Conservation (phyloP, 805 yeast genomes). For the Saccharomycopsis sp. region DNA sequence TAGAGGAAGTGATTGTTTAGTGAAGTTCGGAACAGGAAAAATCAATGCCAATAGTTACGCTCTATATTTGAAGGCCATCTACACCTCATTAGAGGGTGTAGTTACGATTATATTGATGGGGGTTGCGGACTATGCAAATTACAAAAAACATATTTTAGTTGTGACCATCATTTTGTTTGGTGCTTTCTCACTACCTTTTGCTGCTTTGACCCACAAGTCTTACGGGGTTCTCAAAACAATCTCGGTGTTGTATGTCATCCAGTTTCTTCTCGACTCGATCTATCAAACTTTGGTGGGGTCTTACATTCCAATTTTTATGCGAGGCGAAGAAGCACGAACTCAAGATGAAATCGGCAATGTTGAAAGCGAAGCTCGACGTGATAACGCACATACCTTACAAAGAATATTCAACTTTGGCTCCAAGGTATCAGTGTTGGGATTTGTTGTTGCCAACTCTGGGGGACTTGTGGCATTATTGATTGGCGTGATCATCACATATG, state of each 20-base stretch:
- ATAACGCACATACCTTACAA: slow-evolving; percentile 26
- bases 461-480: slow-evolving; percentile 33
- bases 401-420: slow-evolving; percentile 26
- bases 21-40: slow-evolving; percentile 30
- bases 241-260: slow-evolving; percentile 30
- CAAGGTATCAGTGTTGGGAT: slow-evolving; percentile 33
- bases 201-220: slow-evolving; percentile 25
- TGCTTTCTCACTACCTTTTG: slow-evolving; percentile 32
- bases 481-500: slow-evolving; percentile 33
- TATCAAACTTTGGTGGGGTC: slow-evolving; percentile 36
- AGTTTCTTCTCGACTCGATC: slow-evolving; percentile 28
- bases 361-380: neutral
- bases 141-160: slow-evolving; percentile 31
- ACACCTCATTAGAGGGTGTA: slow-evolving; percentile 34
- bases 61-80: slow-evolving; percentile 32
- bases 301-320: slow-evolving; percentile 36
- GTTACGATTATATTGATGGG: slow-evolving; percentile 33
- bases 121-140: slow-evolving; percentile 35
- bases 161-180: slow-evolving; percentile 31
- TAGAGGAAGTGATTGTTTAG: slow-evolving; percentile 34
- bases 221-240: slow-evolving; percentile 25
- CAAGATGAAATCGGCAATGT: slow-evolving; percentile 16
- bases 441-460: slow-evolving; percentile 32
- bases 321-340: slow-evolving; percentile 24
- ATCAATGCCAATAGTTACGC: slow-evolving; percentile 34